Percentiles rank a stretch among this genome's conserved stretches.
Evolutionary conservation across 139 green algal genomes (phyloP).

Genomic region (Chlorokybus atmophyticus): DNA sequence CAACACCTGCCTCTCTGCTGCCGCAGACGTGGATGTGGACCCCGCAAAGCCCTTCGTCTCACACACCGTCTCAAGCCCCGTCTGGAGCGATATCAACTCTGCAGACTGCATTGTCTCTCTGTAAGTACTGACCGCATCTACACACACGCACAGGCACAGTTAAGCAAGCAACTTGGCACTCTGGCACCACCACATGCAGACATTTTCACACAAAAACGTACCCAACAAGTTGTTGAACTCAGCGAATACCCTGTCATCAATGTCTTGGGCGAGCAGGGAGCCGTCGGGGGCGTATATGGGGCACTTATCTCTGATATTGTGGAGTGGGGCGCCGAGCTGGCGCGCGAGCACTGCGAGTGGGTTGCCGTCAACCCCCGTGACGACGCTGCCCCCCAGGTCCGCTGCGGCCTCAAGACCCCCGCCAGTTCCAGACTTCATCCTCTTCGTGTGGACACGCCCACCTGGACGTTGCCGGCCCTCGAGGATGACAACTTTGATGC

Average conservation of each 20-base stretch:
- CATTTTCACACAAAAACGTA: too few relatives aligned
- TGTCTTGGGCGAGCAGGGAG: constrained; percentile 10
- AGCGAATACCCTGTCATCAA: constrained; percentile 34
- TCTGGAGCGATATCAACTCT: constrained; percentile 25
- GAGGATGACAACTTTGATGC: constrained; percentile 63
- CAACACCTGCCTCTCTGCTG: constrained; percentile 39
- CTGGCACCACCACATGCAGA: too few relatives aligned
- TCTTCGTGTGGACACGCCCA: constrained; percentile 62
- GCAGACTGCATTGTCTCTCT: neutral
- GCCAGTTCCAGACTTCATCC: constrained; percentile 18
- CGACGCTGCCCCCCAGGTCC: constrained; percentile 79
- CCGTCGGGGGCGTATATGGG: constrained; percentile 28
- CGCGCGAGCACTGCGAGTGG: constrained; percentile 62
- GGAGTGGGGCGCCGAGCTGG: constrained; percentile 61
- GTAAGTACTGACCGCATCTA: neutral
- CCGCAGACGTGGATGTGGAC: neutral
- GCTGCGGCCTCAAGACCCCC: constrained; percentile 25
- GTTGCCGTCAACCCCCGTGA: constrained; percentile 89
- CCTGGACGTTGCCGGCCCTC: constrained; percentile 62
- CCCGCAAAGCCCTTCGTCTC: neutral
- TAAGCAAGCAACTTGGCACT: too few relatives aligned
- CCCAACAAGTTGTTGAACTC: constrained; percentile 68
- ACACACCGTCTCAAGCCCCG: constrained; percentile 11
- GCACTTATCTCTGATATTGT: constrained; percentile 47
- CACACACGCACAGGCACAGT: too few relatives aligned